Evolutionary conservation across 2,329 filamentous ascomycete genomes (phyloP).

Genomic region (Chaetomium sp.): DNA sequence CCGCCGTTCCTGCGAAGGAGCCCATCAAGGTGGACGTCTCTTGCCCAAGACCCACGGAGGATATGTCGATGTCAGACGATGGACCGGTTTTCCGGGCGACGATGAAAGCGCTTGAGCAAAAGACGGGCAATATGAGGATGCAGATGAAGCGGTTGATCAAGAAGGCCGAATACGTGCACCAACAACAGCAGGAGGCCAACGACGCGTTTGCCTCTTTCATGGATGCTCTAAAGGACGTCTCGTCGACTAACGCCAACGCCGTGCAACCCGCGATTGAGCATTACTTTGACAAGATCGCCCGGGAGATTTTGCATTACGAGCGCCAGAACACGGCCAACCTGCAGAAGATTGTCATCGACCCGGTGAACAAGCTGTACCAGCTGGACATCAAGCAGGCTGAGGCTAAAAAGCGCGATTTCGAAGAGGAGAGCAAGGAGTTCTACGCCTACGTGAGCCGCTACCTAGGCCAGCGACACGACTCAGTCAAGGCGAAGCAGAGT

Average conservation of each 20-base stretch:
- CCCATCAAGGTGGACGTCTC: slow-evolving; percentile 79
- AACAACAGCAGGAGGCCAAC: slow-evolving; percentile 76
- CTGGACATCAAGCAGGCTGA: slow-evolving; percentile 97
- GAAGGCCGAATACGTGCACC: slow-evolving; percentile 81
- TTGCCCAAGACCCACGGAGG: slow-evolving; percentile 77
- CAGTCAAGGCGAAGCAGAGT: slow-evolving; percentile 95
- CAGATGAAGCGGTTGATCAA: slow-evolving; percentile 97
- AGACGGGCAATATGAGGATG: slow-evolving; percentile 86
- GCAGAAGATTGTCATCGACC: slow-evolving; percentile 91
- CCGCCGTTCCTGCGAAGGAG: slow-evolving; percentile 33
- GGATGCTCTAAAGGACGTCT: slow-evolving; percentile 79
- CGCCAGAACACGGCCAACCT: slow-evolving; percentile 75
- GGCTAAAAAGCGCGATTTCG: slow-evolving; percentile 93
- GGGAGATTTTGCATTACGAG: slow-evolving; percentile 83
- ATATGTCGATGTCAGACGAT: slow-evolving; percentile 79
- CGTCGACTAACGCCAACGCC: slow-evolving; percentile 85
- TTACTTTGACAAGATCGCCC: slow-evolving; percentile 95
- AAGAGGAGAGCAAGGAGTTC: slow-evolving; percentile 98
- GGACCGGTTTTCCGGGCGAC: slow-evolving; percentile 93
- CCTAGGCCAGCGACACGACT: slow-evolving; percentile 92
- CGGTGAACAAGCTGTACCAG: slow-evolving; percentile 83
- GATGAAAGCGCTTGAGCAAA: slow-evolving; percentile 92
- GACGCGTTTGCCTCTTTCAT: slow-evolving; percentile 78
- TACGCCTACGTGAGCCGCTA: slow-evolving; percentile 94
- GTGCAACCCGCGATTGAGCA: slow-evolving; percentile 96